Evolutionary conservation across 768 basidiomycete genomes (phyloP).

Genomic region (Crepidotus variabilis): DNA sequence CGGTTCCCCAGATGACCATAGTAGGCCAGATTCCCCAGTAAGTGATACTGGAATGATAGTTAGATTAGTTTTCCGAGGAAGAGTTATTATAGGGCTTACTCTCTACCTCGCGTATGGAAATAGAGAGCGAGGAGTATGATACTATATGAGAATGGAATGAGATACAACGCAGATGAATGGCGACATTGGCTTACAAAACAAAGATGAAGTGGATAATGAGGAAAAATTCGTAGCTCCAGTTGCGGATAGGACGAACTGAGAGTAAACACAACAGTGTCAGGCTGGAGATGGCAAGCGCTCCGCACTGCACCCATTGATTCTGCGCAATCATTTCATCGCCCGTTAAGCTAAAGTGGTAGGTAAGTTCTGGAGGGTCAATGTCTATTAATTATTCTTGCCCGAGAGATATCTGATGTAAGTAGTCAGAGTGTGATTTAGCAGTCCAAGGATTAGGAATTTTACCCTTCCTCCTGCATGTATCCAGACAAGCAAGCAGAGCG

Average conservation of each 20-base stretch:
- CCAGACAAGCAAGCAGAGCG: constrained; percentile 42
- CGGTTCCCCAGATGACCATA: constrained; percentile 52
- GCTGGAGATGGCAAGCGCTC: constrained; percentile 31
- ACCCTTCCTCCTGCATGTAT: constrained; percentile 45
- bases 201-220: constrained; percentile 42
- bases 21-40: constrained; percentile 44
- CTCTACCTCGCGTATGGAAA: constrained; percentile 30
- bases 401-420: too few species aligned
- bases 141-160: constrained; percentile 19
- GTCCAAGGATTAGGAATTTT: constrained; percentile 12
- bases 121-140: constrained; percentile 37
- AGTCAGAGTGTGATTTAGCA: neutral
- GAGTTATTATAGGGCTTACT: constrained; percentile 18
- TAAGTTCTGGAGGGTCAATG: neutral
- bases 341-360: constrained; percentile 6
- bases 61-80: neutral
- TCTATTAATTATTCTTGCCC: too few species aligned
- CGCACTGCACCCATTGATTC: constrained; percentile 29
- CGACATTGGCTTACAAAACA: constrained; percentile 34
- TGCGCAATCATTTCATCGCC: constrained; percentile 15
- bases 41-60: constrained; percentile 19
- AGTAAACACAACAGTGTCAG: constrained; percentile 41
- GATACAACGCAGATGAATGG: too few species aligned
- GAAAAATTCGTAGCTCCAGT: constrained; percentile 49
- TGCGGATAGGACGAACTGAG: constrained; percentile 47